phyloP scores from a whole-genome alignment of 2,329 filamentous ascomycete species.

The Cytospora paraplurivora region DNA sequence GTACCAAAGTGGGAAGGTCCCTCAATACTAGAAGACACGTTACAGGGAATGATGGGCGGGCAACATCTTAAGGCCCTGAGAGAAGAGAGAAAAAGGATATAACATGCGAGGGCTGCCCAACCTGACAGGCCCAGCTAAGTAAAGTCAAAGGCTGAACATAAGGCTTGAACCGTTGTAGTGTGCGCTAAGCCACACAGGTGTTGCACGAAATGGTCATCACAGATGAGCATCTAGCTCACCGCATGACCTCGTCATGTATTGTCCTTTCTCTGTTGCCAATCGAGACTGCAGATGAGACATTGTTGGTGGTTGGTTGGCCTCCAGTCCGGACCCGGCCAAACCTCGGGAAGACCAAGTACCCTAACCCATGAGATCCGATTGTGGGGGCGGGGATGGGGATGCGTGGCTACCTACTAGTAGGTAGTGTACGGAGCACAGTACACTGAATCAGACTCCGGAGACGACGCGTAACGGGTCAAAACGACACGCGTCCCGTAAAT shows the following conservation, averaged over 20 bases:
- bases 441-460: no score
- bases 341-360: not conserved
- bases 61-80: no score
- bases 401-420: no score
- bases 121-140: no score
- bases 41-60: no score
- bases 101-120: no score
- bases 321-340: not conserved
- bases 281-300: not conserved
- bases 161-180: not conserved
- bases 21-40: no score
- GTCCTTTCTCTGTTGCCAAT: constrained; percentile 1
- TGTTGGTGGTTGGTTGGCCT: not conserved
- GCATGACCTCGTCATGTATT: constrained; percentile 10
- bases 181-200: no score
- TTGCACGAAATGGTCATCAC: not conserved
- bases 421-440: no score
- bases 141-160: no score
- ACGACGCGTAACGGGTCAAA: not conserved
- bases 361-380: constrained; percentile 7
- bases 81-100: no score
- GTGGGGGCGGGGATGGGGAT: constrained; percentile 5
- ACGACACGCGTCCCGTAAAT: not conserved
- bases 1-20: no score
- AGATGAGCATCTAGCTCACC: not conserved